These are phyloP conservation scores for Endothia cerciana DNA, from an alignment of 2,329 filamentous ascomycete species.

Conservation along the genomic window DNA sequence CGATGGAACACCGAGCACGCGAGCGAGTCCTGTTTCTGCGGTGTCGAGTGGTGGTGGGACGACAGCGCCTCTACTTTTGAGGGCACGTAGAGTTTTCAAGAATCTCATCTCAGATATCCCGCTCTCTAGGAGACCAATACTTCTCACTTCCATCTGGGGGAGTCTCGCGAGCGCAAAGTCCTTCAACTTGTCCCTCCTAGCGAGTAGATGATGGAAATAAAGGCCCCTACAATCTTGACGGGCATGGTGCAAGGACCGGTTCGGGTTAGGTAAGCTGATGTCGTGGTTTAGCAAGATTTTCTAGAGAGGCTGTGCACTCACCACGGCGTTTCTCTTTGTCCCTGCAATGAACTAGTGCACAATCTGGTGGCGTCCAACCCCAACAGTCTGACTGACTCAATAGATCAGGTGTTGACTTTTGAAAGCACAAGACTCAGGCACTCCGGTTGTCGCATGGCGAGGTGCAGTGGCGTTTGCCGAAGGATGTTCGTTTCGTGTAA, in stretches of 20 bases:
- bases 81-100: neutral
- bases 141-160: neutral
- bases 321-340: neutral
- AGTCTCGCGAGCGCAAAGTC: neutral
- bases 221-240: neutral
- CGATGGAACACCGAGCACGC: neutral
- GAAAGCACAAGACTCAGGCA: neutral
- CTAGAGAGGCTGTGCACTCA: neutral
- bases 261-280: neutral
- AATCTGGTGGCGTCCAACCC: neutral
- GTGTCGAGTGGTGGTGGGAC: neutral
- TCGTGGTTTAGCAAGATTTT: neutral
- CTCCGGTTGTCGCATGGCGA: neutral
- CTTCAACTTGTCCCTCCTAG: neutral
- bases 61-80: neutral
- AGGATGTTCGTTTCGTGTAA: neutral
- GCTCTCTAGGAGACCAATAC: neutral
- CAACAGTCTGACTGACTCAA: neutral
- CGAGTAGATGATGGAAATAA: neutral
- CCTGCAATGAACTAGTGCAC: neutral
- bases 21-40: neutral
- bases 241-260: neutral
- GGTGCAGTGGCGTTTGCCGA: neutral
- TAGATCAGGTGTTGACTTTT: neutral
- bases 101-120: neutral